Evolutionary conservation across 371 early-diverging fungal genomes (phyloP).

Genomic region (Saksenaea oblongispora): DNA sequence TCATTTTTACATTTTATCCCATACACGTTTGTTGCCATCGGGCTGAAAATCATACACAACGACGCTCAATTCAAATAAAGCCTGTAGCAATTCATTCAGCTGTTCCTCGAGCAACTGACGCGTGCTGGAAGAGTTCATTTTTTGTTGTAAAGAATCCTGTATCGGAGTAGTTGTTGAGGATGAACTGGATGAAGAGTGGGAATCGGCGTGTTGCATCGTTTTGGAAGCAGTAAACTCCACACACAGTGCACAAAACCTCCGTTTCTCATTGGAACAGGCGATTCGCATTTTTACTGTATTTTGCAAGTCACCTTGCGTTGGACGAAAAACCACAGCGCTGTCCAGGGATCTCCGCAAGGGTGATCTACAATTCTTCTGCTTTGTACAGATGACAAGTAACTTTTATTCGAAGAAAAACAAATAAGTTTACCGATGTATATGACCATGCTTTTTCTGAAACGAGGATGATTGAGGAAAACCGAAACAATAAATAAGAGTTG

Average conservation of each 20-base stretch:
- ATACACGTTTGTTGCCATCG: constrained; percentile 61
- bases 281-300: not conserved
- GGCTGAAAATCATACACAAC: constrained; percentile 75
- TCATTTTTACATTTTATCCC: constrained; percentile 61
- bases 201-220: constrained; percentile 21
- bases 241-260: not conserved
- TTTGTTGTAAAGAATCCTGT: constrained; percentile 2
- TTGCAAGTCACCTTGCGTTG: no score
- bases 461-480: no score
- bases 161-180: constrained; percentile 18
- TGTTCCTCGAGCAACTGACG: constrained; percentile 57
- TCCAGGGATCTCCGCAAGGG: no score
- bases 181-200: constrained; percentile 22
- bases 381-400: no score
- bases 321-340: no score
- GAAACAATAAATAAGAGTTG: no score
- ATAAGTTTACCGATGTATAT: no score
- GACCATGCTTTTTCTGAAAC: no score
- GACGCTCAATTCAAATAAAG: constrained; percentile 65
- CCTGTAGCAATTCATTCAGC: constrained; percentile 60
- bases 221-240: constrained; percentile 1
- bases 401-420: no score
- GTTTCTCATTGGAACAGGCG: not conserved
- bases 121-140: constrained; percentile 11
- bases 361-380: no score